phyloP scores from a whole-genome alignment of 1,284 basidiomycete species.

The Leccinum fallax region DNA sequence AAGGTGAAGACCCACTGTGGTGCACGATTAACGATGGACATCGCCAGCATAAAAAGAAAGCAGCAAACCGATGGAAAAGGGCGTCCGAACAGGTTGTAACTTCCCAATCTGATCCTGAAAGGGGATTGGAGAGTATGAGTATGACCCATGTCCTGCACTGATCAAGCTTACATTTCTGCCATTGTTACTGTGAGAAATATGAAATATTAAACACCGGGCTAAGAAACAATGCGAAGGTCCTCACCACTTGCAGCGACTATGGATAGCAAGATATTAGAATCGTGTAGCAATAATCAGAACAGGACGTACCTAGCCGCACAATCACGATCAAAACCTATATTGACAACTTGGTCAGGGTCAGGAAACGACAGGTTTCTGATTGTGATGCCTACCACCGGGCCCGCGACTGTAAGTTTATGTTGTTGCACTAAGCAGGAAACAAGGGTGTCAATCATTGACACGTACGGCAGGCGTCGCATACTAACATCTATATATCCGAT shows the following conservation, averaged over 20 bases:
- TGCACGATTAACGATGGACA: neutral
- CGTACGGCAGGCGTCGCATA: neutral
- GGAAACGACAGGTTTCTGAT: neutral
- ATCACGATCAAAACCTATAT: constrained; percentile 21
- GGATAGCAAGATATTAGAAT: neutral
- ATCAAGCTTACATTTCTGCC: constrained; percentile 25
- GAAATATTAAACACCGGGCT: neutral
- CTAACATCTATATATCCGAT: constrained; percentile 31
- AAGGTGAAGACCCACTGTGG: constrained; percentile 54
- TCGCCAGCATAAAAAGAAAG: neutral
- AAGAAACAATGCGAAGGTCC: neutral
- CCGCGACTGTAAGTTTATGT: constrained; percentile 16
- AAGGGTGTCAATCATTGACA: neutral
- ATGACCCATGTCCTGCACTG: neutral
- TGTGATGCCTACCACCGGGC: constrained; percentile 19
- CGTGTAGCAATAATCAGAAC: neutral
- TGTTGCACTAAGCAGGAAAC: constrained; percentile 18
- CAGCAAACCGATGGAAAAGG: constrained; percentile 17
- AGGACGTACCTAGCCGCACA: constrained; percentile 21
- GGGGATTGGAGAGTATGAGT: neutral
- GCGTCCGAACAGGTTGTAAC: constrained; percentile 16
- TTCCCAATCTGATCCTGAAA: constrained; percentile 18
- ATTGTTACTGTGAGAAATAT: constrained; percentile 16
- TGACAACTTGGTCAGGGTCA: constrained; percentile 2
- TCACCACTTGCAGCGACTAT: constrained; percentile 27